Evolutionary conservation across 768 basidiomycete genomes (phyloP).

Genomic region (Bullera alba): DNA sequence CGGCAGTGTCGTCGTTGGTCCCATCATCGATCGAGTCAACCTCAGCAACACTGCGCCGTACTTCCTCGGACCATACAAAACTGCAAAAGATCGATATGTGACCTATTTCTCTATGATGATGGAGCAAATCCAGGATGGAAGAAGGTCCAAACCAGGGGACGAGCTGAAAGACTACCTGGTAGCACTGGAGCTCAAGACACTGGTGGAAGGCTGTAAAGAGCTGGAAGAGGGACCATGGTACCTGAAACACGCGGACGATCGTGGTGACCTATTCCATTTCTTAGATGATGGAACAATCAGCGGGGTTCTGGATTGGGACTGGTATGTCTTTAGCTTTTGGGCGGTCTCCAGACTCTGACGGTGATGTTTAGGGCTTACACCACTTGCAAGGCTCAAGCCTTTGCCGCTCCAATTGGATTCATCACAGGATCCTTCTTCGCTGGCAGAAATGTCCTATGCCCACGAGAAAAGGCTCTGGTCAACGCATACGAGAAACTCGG

Average conservation of each 20-base stretch:
- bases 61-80: not conserved
- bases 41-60: not conserved
- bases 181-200: not conserved
- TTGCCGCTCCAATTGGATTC: constrained; percentile 1
- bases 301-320: constrained; percentile 14
- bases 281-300: not conserved
- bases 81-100: not conserved
- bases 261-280: constrained; percentile 5
- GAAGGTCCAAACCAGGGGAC: not conserved
- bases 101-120: not conserved
- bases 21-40: not conserved
- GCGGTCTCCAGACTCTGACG: too few relatives aligned
- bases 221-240: not conserved
- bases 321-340: too few relatives aligned
- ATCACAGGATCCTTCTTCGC: too few relatives aligned
- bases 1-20: not conserved
- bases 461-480: not conserved
- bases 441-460: too few relatives aligned
- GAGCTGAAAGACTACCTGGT: not conserved
- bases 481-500: not conserved
- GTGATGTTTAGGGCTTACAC: constrained; percentile 3
- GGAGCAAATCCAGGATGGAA: not conserved
- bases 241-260: constrained; percentile 10
- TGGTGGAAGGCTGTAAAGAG: not conserved
- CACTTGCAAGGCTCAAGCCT: constrained; percentile 6